phyloP scores from a whole-genome alignment of 139 green algal genomes.

The Chlorokybus atmophyticus region DNA sequence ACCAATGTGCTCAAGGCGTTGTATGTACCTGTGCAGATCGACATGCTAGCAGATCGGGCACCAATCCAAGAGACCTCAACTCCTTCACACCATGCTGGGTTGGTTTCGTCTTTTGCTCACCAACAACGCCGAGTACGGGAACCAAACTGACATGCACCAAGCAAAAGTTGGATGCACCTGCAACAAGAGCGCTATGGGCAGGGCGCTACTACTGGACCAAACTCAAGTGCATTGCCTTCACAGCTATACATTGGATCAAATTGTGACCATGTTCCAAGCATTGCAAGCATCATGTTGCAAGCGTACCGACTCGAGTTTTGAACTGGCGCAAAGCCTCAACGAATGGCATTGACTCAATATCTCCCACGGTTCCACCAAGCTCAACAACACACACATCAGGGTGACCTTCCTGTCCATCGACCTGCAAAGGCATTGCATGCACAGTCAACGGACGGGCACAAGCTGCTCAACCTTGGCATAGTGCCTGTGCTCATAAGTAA shows the following conservation, averaged over 20 bases:
- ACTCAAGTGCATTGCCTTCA: too few relatives aligned
- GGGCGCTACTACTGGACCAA: too few relatives aligned
- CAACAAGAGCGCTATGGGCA: too few relatives aligned
- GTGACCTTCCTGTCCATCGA: conserved; percentile 60
- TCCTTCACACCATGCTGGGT: conserved; percentile 91
- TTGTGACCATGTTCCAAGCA: too few relatives aligned
- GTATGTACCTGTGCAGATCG: conserved; percentile 39
- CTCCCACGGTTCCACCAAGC: conserved; percentile 92
- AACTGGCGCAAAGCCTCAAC: conserved; percentile 63
- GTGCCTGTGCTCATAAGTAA: neutral
- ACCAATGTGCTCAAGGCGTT: too few relatives aligned
- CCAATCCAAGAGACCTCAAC: conserved; percentile 80
- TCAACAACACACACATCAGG: conserved; percentile 97
- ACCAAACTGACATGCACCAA: conserved; percentile 90
- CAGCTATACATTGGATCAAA: too few relatives aligned
- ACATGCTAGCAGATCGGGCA: conserved; percentile 78
- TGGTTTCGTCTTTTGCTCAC: conserved; percentile 97
- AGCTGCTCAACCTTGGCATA: neutral
- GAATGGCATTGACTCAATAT: conserved; percentile 98
- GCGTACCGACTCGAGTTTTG: conserved; percentile 63
- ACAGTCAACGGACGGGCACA: neutral
- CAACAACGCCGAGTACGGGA: conserved; percentile 90
- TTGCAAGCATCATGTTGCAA: too few relatives aligned
- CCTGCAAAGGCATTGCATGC: conserved; percentile 11
- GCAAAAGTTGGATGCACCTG: conserved; percentile 56